Evolutionary conservation across 179 eudicot genomes (phyloP), one percentile per base, ranked within the genome.

Genomic region (Nepenthes alata): DNA sequence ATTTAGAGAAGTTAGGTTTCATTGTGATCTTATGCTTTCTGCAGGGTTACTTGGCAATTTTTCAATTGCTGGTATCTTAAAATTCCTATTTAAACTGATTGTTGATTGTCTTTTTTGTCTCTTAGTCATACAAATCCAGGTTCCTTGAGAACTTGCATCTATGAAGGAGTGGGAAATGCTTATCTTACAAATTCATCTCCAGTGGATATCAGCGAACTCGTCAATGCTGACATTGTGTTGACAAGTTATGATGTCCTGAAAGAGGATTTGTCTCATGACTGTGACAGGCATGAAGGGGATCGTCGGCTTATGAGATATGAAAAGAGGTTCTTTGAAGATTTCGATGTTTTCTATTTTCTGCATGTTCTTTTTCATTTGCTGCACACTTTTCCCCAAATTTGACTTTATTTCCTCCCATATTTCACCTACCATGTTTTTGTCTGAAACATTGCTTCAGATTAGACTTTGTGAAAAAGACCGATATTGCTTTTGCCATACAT

Each of bases 261-360:
- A 71, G 95, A 81, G 55, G 99, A 94, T 70, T 71, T 94, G 44
- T 84, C 94, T 34, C 99, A 94, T 78, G 99, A 89, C 74, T 81
- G 87, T 53, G 99, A 94, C 55, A 85, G 99, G 69, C 86, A 94
- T 77, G 96, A 89, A 73, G 97, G 99, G 58, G 97, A 94, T 64
- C 89, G 91, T 56, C 91, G 95, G 71, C 57, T 82, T 57, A 69
- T 94, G 94, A 87, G 99, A 84, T 85, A 76, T 71, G 74, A 76
- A 59, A 94, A 90, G 76, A 94, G 95, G 99, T 93, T 73, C 57
- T 58, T 62, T 54, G 45, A 13, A 59, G 38, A 44, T 14, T 52
- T 52, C 0, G n/a, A 49, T 25, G 2, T 41, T 41, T 41, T 41
- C 1, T 41, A 41, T 41, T 41, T 41, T 7, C 45, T 41, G 5